Conservation (phyloP, 805 yeast genomes). For the Cyberlindnera amylophila region DNA sequence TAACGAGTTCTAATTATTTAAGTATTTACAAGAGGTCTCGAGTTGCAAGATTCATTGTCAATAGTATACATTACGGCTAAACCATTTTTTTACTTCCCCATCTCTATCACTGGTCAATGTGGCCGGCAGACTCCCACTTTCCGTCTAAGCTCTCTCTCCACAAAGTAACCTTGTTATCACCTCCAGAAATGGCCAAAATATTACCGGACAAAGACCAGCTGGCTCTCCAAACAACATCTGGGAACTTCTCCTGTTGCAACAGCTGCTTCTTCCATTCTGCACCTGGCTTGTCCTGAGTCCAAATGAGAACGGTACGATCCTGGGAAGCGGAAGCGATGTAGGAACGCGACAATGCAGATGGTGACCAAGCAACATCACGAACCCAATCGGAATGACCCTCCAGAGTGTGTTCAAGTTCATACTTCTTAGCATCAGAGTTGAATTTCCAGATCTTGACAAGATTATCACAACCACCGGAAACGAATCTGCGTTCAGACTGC, state of each 20-base stretch:
- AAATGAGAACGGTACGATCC: conserved; percentile 88
- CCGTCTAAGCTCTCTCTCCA: conserved; percentile 96
- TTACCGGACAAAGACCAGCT: conserved; percentile 97
- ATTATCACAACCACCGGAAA: conserved; percentile 94
- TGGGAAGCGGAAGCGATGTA: conserved; percentile 97
- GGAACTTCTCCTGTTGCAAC: conserved; percentile 76
- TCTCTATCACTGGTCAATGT: conserved; percentile 63
- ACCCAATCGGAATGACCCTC: conserved; percentile 98
- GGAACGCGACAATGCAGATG: conserved; percentile 78
- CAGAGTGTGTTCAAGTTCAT: conserved; percentile 69
- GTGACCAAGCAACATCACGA: conserved; percentile 98
- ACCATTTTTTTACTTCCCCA: not conserved
- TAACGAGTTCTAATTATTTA: conserved; percentile 28
- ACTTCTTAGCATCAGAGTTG: conserved; percentile 51
- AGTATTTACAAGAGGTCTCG: no score
- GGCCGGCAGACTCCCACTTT: conserved; percentile 97
- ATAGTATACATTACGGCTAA: no score
- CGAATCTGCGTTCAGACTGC: conserved; percentile 66
- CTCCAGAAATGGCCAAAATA: conserved; percentile 91
- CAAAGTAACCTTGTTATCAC: conserved; percentile 91
- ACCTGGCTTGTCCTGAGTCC: conserved; percentile 76
- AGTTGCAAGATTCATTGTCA: no score
- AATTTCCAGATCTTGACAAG: conserved; percentile 87
- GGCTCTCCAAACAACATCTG: conserved; percentile 98
- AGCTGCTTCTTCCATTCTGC: conserved; percentile 79